Base-by-base conservation (phyloP, 108 stramenopile species). In the Bacterosira constricta region DNA sequence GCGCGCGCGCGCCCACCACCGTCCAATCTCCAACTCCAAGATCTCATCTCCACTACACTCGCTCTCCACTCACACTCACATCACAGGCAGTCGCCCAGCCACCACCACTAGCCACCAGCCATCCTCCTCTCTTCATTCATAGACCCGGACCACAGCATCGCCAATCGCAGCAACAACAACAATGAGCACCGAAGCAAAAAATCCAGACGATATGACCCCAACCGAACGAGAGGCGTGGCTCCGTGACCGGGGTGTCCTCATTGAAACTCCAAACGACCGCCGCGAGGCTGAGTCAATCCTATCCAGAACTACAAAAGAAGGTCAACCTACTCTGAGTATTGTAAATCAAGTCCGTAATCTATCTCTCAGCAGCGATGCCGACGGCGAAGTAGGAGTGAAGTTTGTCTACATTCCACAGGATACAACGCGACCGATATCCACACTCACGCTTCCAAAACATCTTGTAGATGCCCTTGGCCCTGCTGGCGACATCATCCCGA, bases 381-480 rank as follows among this genome's bases (percentile, higher is more conserved):
- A 64, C 4, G 53, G 42, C 8, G 50, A 42, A 18, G 69, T 71
- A 7, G 79, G 73, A 12, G 41, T 79, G 13, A 63, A 79, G 23
- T 94, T 88, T 59, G 88, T 89, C 0, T 72, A 72, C 34, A 39
- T 91, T 20, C 93, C 93, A 17, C 77, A 87, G n/a, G 93, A 94
- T 65, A 76, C 76, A 13, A 61, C 86, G 4, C 80, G 85, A 47
- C 78, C 85, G 2, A 77, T 94, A 46, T 42, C 88, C 36, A 46
- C 54, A 3, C 41, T 88, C 2, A 59, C n/a, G 11, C 65, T 75
- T 30, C 86, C 86, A 11, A 56, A 5, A 2, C 9, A 46, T 30
- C 10, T 52, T 15, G 47, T 62, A 1, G 54, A 74, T 1, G 57
- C 46, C 1, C 67, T 74, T 9, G 63, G 71, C 0, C 54, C 58